phyloP scores from a whole-genome alignment of 2,329 filamentous ascomycete genomes.

The Aspergillus arachidicola region DNA sequence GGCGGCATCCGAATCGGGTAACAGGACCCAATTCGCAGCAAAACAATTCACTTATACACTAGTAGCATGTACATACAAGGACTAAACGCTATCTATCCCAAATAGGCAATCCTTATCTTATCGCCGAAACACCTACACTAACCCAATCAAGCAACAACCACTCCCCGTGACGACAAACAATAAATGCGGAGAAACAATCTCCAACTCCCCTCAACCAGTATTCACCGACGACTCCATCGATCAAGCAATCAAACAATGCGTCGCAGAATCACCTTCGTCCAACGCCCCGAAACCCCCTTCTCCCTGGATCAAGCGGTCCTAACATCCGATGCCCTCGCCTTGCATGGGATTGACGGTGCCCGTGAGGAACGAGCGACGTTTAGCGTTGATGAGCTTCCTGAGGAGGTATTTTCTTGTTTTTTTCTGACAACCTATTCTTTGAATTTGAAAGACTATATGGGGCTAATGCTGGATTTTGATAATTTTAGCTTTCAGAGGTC shows the following conservation, averaged over 20 bases:
- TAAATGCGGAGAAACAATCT: constrained; percentile 4
- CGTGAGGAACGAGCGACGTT: constrained; percentile 81
- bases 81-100: neutral
- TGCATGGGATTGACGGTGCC: constrained; percentile 65
- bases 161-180: constrained; percentile 1
- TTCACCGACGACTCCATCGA: neutral
- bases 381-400: constrained; percentile 71
- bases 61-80: too few species aligned
- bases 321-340: constrained; percentile 53
- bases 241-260: constrained; percentile 32
- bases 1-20: too few species aligned
- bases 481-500: constrained; percentile 57
- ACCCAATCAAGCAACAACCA: constrained; percentile 1
- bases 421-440: neutral
- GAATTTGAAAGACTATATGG: too few species aligned
- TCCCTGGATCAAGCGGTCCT: constrained; percentile 67
- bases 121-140: neutral
- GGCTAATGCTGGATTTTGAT: neutral
- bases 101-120: constrained; percentile 6
- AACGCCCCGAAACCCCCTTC: constrained; percentile 64
- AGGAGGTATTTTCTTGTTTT: constrained; percentile 51
- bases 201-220: neutral
- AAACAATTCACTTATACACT: too few species aligned
- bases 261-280: constrained; percentile 71
- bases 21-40: too few species aligned